Evolutionary conservation across 495 filamentous ascomycete species (phyloP).

Genomic region (Coniosporium apollinis): DNA sequence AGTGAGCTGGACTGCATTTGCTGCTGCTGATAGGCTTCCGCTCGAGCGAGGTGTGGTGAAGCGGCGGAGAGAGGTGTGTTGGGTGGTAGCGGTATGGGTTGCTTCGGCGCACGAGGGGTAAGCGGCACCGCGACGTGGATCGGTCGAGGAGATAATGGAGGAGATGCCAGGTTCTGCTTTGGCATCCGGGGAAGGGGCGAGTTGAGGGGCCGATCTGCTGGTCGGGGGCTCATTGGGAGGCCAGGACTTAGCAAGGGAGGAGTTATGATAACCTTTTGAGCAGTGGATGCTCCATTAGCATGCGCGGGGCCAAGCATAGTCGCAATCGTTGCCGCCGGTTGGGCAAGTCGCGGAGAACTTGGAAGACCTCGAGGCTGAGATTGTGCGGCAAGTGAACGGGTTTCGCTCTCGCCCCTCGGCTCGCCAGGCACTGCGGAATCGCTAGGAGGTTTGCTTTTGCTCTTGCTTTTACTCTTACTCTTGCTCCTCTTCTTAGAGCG

Average conservation of each 20-base stretch:
- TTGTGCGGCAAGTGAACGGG: no score
- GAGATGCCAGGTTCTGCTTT: constrained; percentile 38
- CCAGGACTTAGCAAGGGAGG: constrained; percentile 66
- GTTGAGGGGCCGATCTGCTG: constrained; percentile 52
- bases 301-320: constrained; percentile 1
- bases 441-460: constrained; percentile 7
- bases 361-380: no score
- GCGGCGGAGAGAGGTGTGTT: constrained; percentile 43
- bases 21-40: constrained; percentile 14
- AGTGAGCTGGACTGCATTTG: constrained; percentile 3
- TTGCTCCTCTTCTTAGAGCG: constrained; percentile 45
- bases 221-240: constrained; percentile 74
- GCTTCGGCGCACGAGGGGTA: constrained; percentile 52
- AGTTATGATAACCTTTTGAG: constrained; percentile 22
- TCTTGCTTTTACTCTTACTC: constrained; percentile 24
- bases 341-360: neutral
- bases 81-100: constrained; percentile 45
- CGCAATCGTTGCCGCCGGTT: neutral
- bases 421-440: neutral
- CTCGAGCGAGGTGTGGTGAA: constrained; percentile 25
- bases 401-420: no score
- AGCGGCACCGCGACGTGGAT: constrained; percentile 33
- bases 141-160: constrained; percentile 45
- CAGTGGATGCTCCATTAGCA: constrained; percentile 2
- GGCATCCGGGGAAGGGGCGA: constrained; percentile 55